Evolutionary conservation across 352 stramenopile species (phyloP).

Genomic region (Phytophthora pseudosyringae): DNA sequence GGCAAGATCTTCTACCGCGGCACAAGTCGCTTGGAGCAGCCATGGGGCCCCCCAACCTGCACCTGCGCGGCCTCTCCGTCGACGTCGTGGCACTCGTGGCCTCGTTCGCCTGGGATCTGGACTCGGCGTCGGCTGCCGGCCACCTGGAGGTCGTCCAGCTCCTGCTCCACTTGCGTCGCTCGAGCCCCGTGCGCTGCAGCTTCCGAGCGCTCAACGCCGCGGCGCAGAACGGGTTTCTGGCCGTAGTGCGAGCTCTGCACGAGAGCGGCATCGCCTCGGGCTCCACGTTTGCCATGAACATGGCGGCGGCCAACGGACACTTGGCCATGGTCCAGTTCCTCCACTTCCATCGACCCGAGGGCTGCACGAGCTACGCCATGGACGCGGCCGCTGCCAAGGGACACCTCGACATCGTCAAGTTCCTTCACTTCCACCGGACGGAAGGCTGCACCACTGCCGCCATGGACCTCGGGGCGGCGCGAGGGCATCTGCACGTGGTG

Average conservation of each 20-base stretch:
- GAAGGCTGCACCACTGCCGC: constrained; percentile 46
- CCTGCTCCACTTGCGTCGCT: constrained; percentile 19
- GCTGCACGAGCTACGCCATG: constrained; percentile 50
- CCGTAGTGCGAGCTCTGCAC: constrained; percentile 30
- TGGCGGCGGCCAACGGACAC: constrained; percentile 40
- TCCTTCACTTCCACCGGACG: constrained; percentile 38
- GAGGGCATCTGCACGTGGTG: constrained; percentile 41
- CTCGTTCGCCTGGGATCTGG: constrained; percentile 39
- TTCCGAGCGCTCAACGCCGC: constrained; percentile 33
- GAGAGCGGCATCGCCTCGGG: constrained; percentile 5
- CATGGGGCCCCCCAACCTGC: constrained; percentile 20
- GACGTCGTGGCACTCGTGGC: constrained; percentile 42
- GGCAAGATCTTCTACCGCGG: constrained; percentile 13
- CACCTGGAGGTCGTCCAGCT: constrained; percentile 35
- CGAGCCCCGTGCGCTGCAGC: constrained; percentile 13
- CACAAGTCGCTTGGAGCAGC: background rate
- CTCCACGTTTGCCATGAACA: constrained; percentile 43
- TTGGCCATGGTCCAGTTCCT: constrained; percentile 40
- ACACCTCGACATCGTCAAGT: constrained; percentile 42
- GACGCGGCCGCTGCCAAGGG: constrained; percentile 45
- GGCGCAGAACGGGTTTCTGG: constrained; percentile 26
- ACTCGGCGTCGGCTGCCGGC: constrained; percentile 31
- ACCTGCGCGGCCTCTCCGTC: constrained; percentile 11
- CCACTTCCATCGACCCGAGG: constrained; percentile 39
- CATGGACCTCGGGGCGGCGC: constrained; percentile 39